Evolutionary conservation across 495 filamentous ascomycete species (phyloP).

Genomic region (Penicillium verhagenii): DNA sequence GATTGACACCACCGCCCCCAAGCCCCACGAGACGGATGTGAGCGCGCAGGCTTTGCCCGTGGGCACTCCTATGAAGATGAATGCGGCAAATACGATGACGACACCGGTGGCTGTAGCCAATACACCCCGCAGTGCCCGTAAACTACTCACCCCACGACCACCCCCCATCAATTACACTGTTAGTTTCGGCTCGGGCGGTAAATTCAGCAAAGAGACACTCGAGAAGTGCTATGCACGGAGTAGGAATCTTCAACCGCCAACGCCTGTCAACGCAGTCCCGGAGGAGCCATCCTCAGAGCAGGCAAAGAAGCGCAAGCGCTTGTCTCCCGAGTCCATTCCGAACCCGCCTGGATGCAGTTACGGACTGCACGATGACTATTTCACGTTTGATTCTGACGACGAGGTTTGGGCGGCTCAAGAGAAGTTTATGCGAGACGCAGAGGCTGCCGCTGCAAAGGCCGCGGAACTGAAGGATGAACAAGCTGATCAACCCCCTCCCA

Average conservation of each 20-base stretch:
- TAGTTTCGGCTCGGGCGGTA: not conserved
- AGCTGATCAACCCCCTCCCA: not conserved
- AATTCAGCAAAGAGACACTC: not conserved
- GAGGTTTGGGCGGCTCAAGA: constrained; percentile 28
- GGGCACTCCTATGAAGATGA: not conserved
- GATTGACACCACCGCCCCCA: not conserved
- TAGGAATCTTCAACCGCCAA: not conserved
- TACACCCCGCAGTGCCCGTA: not conserved
- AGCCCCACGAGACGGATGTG: not conserved
- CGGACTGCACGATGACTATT: constrained; percentile 45
- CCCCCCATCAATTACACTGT: not conserved
- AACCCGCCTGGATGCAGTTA: constrained; percentile 45
- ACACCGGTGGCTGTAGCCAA: not conserved
- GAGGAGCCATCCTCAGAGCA: not conserved
- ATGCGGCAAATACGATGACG: not conserved
- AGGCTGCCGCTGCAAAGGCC: not conserved
- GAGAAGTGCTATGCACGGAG: not conserved
- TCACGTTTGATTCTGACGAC: constrained; percentile 24
- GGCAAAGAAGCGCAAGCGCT: constrained; percentile 32
- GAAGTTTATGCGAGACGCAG: constrained; percentile 11
- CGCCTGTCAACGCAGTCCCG: not conserved
- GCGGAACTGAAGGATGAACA: not conserved
- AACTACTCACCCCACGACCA: not conserved
- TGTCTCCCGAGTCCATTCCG: constrained; percentile 46
- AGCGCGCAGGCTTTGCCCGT: not conserved